Base-by-base conservation (phyloP, 768 basidiomycete species). In the Guyanaporus albipodus region DNA sequence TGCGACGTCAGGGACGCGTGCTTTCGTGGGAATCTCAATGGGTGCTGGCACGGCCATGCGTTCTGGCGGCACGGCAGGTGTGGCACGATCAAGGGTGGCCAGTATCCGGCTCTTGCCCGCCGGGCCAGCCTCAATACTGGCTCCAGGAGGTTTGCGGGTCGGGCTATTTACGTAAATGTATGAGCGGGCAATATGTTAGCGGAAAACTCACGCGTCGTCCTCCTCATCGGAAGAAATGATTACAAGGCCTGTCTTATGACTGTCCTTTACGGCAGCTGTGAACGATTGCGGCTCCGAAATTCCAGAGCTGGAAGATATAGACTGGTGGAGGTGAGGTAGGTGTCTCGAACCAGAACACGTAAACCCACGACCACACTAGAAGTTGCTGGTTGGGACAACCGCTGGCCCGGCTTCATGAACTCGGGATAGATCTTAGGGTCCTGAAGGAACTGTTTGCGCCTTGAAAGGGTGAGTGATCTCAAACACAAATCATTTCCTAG, bases 141-240 rank as follows among this genome's bases (percentile, higher is more conserved):
- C 41, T 31, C 46, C 31, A 21, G 38, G 38, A 24, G 49, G 23
- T 4, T 32, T 15, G 39, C 40, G 36, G 18, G 42, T 38, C 32
- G 52, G 36, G 22, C 51, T 55, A 4, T 10, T 48, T 35, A 38
- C 31, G 38, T 60, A 32, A 58, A 46, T 15, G 43, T 8, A 10
- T 15, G 36, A 17, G 8, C 3, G 35, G n/a, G 15, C 3, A 29
- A 23, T 6, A 12, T 11, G 28, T 7, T 12, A 19, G 5, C 0
- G 24, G 9, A 24, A 31, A 38, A 47, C 55, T 35, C 28, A 62
- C 58, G 32, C 37, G 11, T 33, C 49, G 15, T 29, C 44, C 17
- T 65, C 60, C n/a, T 64, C 67, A 6, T 64, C 63, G 2, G 68
- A 70, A 14, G 68, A 67, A 32, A 67, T 63, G 10, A 66, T 43